A percentile compares a stretch with the other conserved stretches of the same genome.
phyloP scores from a whole-genome alignment of 2,329 filamentous ascomycete genomes.

The Aureobasidium subglaciale region DNA sequence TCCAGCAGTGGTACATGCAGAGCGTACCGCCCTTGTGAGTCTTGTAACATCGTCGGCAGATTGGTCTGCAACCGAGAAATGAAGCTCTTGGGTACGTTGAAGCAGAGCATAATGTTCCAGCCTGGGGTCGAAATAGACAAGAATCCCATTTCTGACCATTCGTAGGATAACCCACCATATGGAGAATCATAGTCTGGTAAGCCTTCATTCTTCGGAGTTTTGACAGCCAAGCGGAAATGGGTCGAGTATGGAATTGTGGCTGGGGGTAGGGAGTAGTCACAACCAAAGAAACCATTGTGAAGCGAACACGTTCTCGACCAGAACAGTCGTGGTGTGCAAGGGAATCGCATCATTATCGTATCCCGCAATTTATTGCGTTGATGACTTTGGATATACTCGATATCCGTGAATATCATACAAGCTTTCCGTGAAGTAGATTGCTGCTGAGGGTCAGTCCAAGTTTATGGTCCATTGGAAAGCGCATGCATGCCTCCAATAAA shows the following conservation, averaged over 20 bases:
- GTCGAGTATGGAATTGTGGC: background rate
- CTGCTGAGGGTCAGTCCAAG: background rate
- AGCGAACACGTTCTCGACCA: background rate
- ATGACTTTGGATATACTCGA: background rate
- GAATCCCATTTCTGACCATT: background rate
- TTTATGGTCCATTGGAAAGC: background rate
- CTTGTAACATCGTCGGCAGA: background rate
- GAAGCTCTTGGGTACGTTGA: background rate
- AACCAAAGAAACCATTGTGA: conserved; percentile 1
- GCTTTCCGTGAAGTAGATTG: background rate
- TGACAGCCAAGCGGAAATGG: background rate
- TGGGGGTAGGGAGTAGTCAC: background rate
- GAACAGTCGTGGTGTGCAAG: background rate
- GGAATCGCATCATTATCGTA: background rate
- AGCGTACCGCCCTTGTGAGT: background rate
- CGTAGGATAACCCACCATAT: background rate
- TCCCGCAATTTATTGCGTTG: background rate
- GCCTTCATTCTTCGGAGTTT: background rate
- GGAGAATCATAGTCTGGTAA: background rate
- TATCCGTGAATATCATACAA: background rate
- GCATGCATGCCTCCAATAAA: background rate
- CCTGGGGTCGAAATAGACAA: background rate
- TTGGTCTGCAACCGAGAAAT: background rate
- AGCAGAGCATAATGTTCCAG: background rate
- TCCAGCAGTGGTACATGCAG: background rate